phyloP scores from a whole-genome alignment of 495 filamentous ascomycete species.

The Xylaria telfairii region DNA sequence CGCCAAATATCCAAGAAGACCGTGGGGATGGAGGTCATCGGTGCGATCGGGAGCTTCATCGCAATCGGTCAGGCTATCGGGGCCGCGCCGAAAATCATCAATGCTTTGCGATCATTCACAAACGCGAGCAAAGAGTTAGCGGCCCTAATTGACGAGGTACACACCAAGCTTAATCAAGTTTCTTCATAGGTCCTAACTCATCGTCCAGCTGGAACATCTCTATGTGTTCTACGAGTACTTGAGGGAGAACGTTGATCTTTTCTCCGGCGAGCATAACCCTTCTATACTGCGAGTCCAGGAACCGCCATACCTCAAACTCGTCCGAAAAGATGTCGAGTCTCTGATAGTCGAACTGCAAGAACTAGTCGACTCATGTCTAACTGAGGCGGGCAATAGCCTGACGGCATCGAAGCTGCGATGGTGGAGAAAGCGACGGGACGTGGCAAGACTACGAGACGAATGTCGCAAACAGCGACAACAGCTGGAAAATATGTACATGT shows the following conservation, averaged over 20 bases:
- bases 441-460: slow-evolving; percentile 2
- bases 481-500: background rate
- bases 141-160: slow-evolving; percentile 11
- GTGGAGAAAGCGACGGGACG: slow-evolving; percentile 7
- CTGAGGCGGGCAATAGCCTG: background rate
- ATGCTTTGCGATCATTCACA: slow-evolving; percentile 14
- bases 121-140: slow-evolving; percentile 23
- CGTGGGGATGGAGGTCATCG: slow-evolving; percentile 26
- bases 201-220: background rate
- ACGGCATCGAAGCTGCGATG: slow-evolving; percentile 14
- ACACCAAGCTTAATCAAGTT: background rate
- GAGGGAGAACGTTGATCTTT: slow-evolving; percentile 9
- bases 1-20: background rate
- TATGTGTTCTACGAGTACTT: slow-evolving; percentile 1
- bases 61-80: slow-evolving; percentile 33
- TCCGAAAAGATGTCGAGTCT: slow-evolving; percentile 5
- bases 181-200: background rate
- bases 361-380: background rate
- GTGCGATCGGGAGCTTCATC: slow-evolving; percentile 31
- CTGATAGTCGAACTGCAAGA: background rate
- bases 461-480: background rate
- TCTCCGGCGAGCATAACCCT: slow-evolving; percentile 3
- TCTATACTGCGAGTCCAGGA: background rate
- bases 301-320: slow-evolving; percentile 7
- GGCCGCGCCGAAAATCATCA: slow-evolving; percentile 29